phyloP scores from a whole-genome alignment of 2,329 filamentous ascomycete species.

The Mycocentrospora acerina region DNA sequence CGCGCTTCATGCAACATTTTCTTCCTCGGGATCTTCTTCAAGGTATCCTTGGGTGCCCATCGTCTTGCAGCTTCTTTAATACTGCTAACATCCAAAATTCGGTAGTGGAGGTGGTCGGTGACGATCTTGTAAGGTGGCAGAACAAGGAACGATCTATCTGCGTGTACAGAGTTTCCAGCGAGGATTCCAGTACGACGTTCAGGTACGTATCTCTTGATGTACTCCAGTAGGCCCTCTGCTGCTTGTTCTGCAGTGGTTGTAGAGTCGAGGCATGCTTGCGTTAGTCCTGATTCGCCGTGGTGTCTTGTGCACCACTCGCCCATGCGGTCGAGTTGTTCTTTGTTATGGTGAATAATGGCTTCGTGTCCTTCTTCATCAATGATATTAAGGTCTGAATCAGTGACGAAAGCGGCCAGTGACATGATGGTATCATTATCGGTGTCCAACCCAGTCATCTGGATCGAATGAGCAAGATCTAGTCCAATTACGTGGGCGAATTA shows the following conservation, averaged over 20 bases:
- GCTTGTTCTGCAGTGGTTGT: constrained; percentile 71
- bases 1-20: constrained; percentile 76
- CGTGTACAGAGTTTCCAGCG: constrained; percentile 91
- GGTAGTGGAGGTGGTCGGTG: constrained; percentile 78
- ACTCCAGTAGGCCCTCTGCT: constrained; percentile 70
- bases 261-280: constrained; percentile 72
- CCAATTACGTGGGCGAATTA: constrained; percentile 26
- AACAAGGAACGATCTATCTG: constrained; percentile 79
- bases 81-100: constrained; percentile 87
- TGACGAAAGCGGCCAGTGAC: constrained; percentile 90
- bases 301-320: constrained; percentile 85
- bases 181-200: constrained; percentile 68
- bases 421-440: constrained; percentile 79
- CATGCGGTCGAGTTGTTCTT: constrained; percentile 73
- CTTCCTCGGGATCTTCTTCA: constrained; percentile 69
- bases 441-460: constrained; percentile 88
- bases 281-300: constrained; percentile 80
- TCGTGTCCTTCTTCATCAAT: constrained; percentile 79
- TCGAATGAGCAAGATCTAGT: constrained; percentile 11
- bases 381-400: constrained; percentile 73
- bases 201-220: constrained; percentile 73
- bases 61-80: constrained; percentile 87
- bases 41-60: constrained; percentile 68
- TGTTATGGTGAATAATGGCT: constrained; percentile 71
- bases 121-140: constrained; percentile 73